Evolutionary conservation across 2,329 filamentous ascomycete species (phyloP), one percentile per base, ranked within the genome.

Genomic region (Passalora sequoiae): DNA sequence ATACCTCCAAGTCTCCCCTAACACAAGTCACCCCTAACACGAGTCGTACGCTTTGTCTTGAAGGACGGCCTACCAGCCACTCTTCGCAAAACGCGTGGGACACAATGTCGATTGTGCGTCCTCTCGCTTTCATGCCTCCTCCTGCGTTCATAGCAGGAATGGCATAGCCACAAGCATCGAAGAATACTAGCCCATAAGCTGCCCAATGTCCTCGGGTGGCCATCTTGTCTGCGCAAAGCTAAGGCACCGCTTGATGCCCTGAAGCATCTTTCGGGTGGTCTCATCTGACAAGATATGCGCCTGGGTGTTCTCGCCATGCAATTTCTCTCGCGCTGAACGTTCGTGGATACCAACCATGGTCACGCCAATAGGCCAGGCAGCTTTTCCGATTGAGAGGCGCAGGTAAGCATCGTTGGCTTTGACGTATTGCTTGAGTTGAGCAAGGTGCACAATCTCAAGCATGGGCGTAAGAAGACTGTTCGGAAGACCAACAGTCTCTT

Each of bases 281-380:
- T 98, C 92, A 63, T 97, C 92, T 45, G 89, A 91, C 83, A 98
- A 89, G 58, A 97, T 95, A 65, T 98, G 89, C 3, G 91, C 92
- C 60, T 89, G 84, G 2, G 47, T 51, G 54, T 78, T 77, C 51
- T 79, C 77, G 64, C 92, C 81, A 63, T 97, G 89, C 47, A 98
- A 71, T 69, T 98, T 98, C 69, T 98, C 92, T 51, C 92, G 80
- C 15, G 92, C 91, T 55, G 85, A 92, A 61, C 92, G 81, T 73
- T 97, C 92, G 77, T 98, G 92, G 58, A 98, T 98, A 74, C 92
- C 92, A 60, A 98, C 92, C 92, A 97, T 98, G 65, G 92, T 98
- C 28, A 98, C 92, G 68, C 92, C 92, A 60, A 98, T 98, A 17
- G 92, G 92, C 92, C 92, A 98, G 12, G 92, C 92, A 19, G 64